Evolutionary conservation across 2,329 filamentous ascomycete genomes (phyloP), one percentile per base, ranked within the genome.

Genomic region (Aspergillus versicolor): DNA sequence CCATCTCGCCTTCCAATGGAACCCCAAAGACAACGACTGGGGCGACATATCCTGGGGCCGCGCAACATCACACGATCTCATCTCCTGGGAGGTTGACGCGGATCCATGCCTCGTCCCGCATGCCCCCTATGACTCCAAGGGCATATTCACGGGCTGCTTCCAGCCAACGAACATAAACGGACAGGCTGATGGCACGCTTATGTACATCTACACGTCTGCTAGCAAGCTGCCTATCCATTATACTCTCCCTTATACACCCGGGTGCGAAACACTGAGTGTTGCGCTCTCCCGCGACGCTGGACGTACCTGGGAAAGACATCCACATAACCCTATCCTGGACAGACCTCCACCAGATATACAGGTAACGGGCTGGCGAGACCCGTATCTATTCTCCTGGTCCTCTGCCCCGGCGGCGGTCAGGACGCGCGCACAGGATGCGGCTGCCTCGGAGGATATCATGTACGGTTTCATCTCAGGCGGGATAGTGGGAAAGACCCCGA

Each of bases 401-500:
- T 53, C 63, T 3, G 64, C 73, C 62, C 54, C 43, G 7, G 68
- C 61, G 3, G 24, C 15, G 8, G 49, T 44, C 12, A 27, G 27
- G 3, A 12, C 15, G 4, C 12, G 21, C 21, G 30, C 34, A 2
- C 30, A 32, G 13, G 4, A 37, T 9, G 46, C 21, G 3, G 15
- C 22, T n/a, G 48, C 27, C 15, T n/a, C 22, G 2, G 24, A 6
- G 6, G 40, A 52, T 32, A 41, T 52, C 19, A 65, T 82, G 0
- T 81, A 80, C 56, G 81, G 79, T 2, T 71, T 81, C 12, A 69
- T 83, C 8, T 81, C 80, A 0, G 81, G 81, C 2, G 81, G 81
- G 0, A 69, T 82, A 22, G 57, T 66, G 5, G 67, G 67, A 13
- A 50, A 72, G 12, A 74, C 74, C 0, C 81, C 81, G 0, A 78